Conservation (phyloP, 805 yeast species). For the Starmerella stigmatis region DNA sequence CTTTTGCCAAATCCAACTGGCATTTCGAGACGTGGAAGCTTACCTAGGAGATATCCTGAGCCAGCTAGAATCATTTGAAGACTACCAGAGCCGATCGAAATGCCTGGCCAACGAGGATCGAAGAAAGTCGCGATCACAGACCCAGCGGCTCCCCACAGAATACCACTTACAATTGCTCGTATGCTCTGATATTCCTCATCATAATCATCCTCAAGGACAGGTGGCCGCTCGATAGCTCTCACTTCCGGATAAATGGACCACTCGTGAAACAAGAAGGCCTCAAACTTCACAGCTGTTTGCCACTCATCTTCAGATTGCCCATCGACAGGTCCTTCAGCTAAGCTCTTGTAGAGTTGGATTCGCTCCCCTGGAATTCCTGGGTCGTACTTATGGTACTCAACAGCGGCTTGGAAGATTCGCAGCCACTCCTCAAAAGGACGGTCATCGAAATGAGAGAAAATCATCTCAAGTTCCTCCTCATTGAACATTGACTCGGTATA, state of each 20-base stretch:
- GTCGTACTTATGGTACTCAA: slow-evolving; percentile 38
- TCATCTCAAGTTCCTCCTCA: slow-evolving; percentile 10
- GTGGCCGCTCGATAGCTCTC: slow-evolving; percentile 44
- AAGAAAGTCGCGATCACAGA: slow-evolving; percentile 28
- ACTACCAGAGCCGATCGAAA: slow-evolving; percentile 41
- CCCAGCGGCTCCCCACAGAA: slow-evolving; percentile 46
- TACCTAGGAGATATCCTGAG: slow-evolving; percentile 38
- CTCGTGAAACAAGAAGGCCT: slow-evolving; percentile 35
- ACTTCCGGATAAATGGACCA: slow-evolving; percentile 54
- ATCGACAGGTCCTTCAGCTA: slow-evolving; percentile 15
- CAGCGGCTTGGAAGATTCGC: slow-evolving; percentile 34
- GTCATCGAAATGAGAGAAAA: slow-evolving; percentile 23
- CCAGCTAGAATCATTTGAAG: slow-evolving; percentile 54
- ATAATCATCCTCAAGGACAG: slow-evolving; percentile 40
- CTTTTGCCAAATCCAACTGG: slow-evolving; percentile 8
- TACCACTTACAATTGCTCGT: slow-evolving; percentile 41
- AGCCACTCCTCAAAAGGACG: slow-evolving; percentile 32
- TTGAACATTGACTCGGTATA: not conserved
- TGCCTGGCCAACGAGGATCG: slow-evolving; percentile 45
- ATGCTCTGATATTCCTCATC: slow-evolving; percentile 35
- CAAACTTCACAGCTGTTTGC: slow-evolving; percentile 25
- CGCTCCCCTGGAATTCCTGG: slow-evolving; percentile 19
- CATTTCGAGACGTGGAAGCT: slow-evolving; percentile 12
- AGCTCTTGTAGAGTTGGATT: slow-evolving; percentile 19
- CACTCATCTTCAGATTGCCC: slow-evolving; percentile 20